Evolutionary conservation across 1,139 yeast genomes (phyloP).

Genomic region (Geotrichum australiense): DNA sequence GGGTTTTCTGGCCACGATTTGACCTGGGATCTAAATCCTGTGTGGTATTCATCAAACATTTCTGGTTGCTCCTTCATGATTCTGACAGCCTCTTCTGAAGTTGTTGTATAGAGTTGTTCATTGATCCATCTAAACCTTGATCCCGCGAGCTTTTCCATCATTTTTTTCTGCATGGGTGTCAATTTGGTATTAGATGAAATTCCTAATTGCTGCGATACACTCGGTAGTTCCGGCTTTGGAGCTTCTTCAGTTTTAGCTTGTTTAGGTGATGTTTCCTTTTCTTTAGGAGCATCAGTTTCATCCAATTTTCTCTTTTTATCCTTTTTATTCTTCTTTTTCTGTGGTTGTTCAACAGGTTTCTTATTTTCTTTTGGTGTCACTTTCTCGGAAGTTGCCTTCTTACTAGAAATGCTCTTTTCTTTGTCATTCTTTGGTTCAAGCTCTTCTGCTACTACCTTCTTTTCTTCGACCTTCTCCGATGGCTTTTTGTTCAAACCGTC

Average conservation of each 20-base stretch:
- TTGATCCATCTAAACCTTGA: conserved; percentile 97
- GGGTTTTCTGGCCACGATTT: conserved; percentile 98
- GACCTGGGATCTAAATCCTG: conserved; percentile 91
- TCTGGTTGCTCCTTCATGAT: conserved; percentile 76
- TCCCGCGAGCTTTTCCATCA: conserved; percentile 92
- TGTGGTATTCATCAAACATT: conserved; percentile 88
- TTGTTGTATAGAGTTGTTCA: conserved; percentile 82
- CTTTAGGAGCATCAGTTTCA: not conserved
- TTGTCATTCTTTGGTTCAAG: conserved; percentile 5
- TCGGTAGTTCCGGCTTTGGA: conserved; percentile 12
- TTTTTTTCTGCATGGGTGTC: conserved; percentile 89
- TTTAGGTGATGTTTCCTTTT: not conserved
- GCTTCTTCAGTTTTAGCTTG: conserved; percentile 7
- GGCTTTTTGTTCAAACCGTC: conserved; percentile 12
- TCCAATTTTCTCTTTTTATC: conserved; percentile 12
- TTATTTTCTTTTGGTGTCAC: conserved; percentile 13
- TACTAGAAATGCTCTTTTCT: conserved; percentile 10
- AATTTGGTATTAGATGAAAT: conserved; percentile 39
- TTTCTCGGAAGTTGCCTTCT: conserved; percentile 28
- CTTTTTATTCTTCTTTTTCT: conserved; percentile 11
- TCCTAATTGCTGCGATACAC: conserved; percentile 11
- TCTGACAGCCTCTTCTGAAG: conserved; percentile 68
- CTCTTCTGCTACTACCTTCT: conserved; percentile 9
- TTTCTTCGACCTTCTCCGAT: conserved; percentile 19
- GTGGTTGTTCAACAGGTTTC: not conserved